Conservation (phyloP, 2,329 filamentous ascomycete genomes). For the Microcyclosporella mali region DNA sequence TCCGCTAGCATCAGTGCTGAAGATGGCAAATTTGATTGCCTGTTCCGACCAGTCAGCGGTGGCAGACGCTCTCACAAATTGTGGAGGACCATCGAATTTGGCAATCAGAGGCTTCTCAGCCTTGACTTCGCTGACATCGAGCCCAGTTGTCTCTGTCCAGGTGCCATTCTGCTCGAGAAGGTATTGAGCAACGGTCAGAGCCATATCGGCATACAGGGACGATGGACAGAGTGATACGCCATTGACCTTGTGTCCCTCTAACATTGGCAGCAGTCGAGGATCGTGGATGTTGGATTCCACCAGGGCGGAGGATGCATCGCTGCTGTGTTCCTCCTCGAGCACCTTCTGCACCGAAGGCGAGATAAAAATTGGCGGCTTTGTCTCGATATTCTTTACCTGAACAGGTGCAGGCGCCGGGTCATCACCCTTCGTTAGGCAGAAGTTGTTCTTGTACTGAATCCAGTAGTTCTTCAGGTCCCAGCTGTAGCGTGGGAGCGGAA, state of each 20-base stretch:
- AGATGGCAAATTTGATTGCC: background rate
- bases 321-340: background rate
- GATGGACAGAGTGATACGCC: slow-evolving; percentile 23
- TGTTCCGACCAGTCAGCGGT: background rate
- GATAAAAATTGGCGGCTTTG: slow-evolving; percentile 11
- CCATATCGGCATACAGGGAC: slow-evolving; percentile 34
- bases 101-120: slow-evolving; percentile 28
- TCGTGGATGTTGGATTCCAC: background rate
- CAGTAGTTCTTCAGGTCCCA: slow-evolving; percentile 35
- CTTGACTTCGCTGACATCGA: slow-evolving; percentile 38
- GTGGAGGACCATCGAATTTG: slow-evolving; percentile 2
- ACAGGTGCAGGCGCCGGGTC: background rate
- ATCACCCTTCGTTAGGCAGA: slow-evolving; percentile 23
- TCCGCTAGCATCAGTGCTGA: slow-evolving; percentile 4
- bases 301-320: background rate
- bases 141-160: slow-evolving; percentile 6
- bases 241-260: slow-evolving; percentile 40
- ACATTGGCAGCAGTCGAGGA: slow-evolving; percentile 30
- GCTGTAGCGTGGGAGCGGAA: slow-evolving; percentile 49
- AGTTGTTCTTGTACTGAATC: slow-evolving; percentile 33
- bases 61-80: background rate
- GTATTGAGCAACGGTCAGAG: slow-evolving; percentile 30
- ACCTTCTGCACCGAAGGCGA: slow-evolving; percentile 19
- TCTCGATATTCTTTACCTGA: background rate
- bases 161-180: slow-evolving; percentile 8